Conservation (phyloP, 805 yeast species). For the Candida morakotiae region DNA sequence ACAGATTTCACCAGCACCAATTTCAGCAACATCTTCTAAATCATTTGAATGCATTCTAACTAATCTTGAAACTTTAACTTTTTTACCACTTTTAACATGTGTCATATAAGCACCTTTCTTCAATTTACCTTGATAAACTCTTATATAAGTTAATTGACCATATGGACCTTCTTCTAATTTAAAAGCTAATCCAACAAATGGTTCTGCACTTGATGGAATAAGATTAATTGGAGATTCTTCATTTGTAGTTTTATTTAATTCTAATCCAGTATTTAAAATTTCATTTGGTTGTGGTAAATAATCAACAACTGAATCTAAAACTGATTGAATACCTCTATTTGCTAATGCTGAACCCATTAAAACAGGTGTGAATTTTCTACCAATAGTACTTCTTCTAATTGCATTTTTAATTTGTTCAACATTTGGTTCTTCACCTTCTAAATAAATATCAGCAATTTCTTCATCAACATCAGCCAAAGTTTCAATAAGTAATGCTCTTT, state of each 20-base stretch:
- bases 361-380: constrained; percentile 97
- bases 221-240: constrained; percentile 60
- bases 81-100: constrained; percentile 89
- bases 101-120: constrained; percentile 86
- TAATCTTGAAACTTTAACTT: constrained; percentile 85
- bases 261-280: constrained; percentile 85
- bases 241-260: constrained; percentile 54
- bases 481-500: constrained; percentile 80
- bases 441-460: constrained; percentile 87
- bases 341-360: constrained; percentile 98
- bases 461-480: constrained; percentile 98
- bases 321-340: constrained; percentile 92
- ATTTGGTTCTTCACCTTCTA: constrained; percentile 88
- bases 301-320: constrained; percentile 92
- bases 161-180: constrained; percentile 97
- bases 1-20: constrained; percentile 97
- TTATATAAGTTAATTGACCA: constrained; percentile 94
- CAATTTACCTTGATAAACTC: constrained; percentile 95
- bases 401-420: constrained; percentile 81
- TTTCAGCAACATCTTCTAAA: constrained; percentile 96
- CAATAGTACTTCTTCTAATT: constrained; percentile 92
- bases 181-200: constrained; percentile 97
- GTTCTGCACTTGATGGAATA: constrained; percentile 66
- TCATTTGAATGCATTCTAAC: constrained; percentile 99
- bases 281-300: constrained; percentile 95